These are phyloP conservation scores for Termitomyces sp. DNA, from an alignment of 768 basidiomycete genomes.

Conservation along the genomic window DNA sequence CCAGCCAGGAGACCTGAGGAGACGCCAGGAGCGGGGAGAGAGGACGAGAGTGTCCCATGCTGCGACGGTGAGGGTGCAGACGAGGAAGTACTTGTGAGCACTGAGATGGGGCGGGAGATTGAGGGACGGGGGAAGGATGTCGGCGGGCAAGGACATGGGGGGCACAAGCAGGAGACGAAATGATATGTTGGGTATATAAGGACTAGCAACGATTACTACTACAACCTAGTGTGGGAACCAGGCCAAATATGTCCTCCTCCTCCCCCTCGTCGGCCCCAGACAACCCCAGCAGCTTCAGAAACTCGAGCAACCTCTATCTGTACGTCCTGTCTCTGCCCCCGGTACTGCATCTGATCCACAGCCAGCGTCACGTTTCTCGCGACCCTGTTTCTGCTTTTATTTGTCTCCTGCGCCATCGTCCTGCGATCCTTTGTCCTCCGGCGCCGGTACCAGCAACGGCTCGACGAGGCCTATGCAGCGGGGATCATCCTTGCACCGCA, in stretches of 20 bases:
- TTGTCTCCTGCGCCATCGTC: constrained; percentile 60
- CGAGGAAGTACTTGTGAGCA: constrained; percentile 87
- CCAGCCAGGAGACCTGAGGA: constrained; percentile 63
- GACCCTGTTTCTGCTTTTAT: constrained; percentile 61
- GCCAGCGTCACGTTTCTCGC: constrained; percentile 63
- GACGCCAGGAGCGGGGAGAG: constrained; percentile 71
- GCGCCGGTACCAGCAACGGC: constrained; percentile 46
- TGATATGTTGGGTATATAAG: not conserved
- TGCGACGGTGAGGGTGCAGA: constrained; percentile 85
- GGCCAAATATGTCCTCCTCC: constrained; percentile 13
- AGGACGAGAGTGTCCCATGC: constrained; percentile 89
- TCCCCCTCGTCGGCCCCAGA: constrained; percentile 12
- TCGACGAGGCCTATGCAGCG: constrained; percentile 49
- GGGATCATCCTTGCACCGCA: constrained; percentile 41
- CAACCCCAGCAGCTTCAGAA: constrained; percentile 2
- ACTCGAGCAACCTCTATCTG: constrained; percentile 41
- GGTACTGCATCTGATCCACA: not conserved
- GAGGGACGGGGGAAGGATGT: constrained; percentile 57
- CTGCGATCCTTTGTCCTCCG: constrained; percentile 59
- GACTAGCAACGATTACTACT: not conserved
- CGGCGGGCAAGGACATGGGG: constrained; percentile 25
- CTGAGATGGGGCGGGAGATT: constrained; percentile 72
- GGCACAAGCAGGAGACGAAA: constrained; percentile 4
- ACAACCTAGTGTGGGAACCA: not conserved
- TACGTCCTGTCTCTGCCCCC: constrained; percentile 15